Evolutionary conservation across 306 rosid species (phyloP), one percentile per base, ranked within the genome.

Genomic region (Casuarina glauca): DNA sequence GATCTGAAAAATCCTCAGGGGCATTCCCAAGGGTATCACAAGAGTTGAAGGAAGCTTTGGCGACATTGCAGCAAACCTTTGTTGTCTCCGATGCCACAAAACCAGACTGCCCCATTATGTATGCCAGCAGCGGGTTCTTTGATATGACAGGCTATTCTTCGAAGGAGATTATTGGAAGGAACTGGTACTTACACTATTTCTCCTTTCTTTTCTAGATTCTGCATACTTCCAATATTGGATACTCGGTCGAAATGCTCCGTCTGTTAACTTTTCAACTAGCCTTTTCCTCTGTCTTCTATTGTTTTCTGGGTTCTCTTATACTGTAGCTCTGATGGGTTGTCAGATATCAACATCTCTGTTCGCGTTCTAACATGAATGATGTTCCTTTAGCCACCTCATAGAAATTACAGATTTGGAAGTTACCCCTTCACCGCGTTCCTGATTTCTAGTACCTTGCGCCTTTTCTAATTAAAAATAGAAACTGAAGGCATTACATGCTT

Each of bases 81-180:
- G 98, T 95, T 76, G 97, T 95, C 60, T 92, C 98, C 0, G 97
- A 95, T 80, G 97, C 97, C 51, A 86, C 93, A 20, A 95, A 91
- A 73, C 97, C 98, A 35, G 98, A 95, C 38, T 89, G 89, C 66
- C 98, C 98, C 4, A 95, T 95, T 53, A 9, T 95, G 89, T 95
- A 82, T 83, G 97, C 98, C 20, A 95, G 98, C 75, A 84, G 86
- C 72, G 95, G 96, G 4, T 95, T 95, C 76, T 92, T 92, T 58
- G 57, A 36, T 4, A 95, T 95, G 97, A 95, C 98, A 20, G 98
- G 98, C 48, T 95, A 95, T 71, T 82, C 97, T 68, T 62, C 91
- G 6, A 88, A 91, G 85, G 97, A 95, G 82, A 74, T 95, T 71
- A 85, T 95, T 79, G 98, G 98, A 74, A 88, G 89, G 84, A 95